A percentile compares a stretch with the other conserved stretches of the same genome.
phyloP scores from a whole-genome alignment of 495 filamentous ascomycete genomes.

The Podospora anserina region DNA sequence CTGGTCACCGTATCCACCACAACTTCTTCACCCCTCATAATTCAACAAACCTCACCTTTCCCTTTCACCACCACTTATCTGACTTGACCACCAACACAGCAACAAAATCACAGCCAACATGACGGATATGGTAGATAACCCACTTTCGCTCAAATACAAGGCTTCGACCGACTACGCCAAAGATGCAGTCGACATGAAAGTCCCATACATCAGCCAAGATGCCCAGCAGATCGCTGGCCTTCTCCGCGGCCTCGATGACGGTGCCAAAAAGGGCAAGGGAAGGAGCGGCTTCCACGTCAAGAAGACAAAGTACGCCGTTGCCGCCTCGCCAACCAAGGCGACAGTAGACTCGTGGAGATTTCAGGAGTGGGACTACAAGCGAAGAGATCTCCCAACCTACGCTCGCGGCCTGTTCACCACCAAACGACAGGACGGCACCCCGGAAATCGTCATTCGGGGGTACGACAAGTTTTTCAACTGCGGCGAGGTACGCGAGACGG shows the following conservation, averaged over 20 bases:
- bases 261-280: slow-evolving; percentile 47
- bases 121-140: slow-evolving; percentile 15
- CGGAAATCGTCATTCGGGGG: slow-evolving; percentile 79
- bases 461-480: slow-evolving; percentile 99
- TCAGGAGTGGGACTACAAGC: slow-evolving; percentile 94
- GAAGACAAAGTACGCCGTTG: slow-evolving; percentile 67
- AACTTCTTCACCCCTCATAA: slow-evolving; percentile 15
- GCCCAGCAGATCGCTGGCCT: slow-evolving; percentile 58
- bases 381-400: slow-evolving; percentile 75
- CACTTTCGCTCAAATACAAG: slow-evolving; percentile 24
- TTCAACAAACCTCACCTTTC: slow-evolving; percentile 5
- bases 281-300: slow-evolving; percentile 60
- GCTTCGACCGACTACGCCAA: slow-evolving; percentile 34
- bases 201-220: slow-evolving; percentile 63
- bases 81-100: slow-evolving; percentile 14
- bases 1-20: slow-evolving; percentile 13
- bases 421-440: slow-evolving; percentile 53
- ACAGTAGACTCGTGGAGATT: slow-evolving; percentile 88
- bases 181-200: slow-evolving; percentile 26
- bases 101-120: slow-evolving; percentile 17
- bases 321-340: slow-evolving; percentile 53
- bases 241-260: slow-evolving; percentile 54
- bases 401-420: slow-evolving; percentile 91
- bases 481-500: slow-evolving; percentile 69
- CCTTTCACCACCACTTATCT: slow-evolving; percentile 3